Evolutionary conservation across 2,329 filamentous ascomycete species (phyloP), one percentile per base, ranked within the genome.

Genomic region (Orbilia oligospora): DNA sequence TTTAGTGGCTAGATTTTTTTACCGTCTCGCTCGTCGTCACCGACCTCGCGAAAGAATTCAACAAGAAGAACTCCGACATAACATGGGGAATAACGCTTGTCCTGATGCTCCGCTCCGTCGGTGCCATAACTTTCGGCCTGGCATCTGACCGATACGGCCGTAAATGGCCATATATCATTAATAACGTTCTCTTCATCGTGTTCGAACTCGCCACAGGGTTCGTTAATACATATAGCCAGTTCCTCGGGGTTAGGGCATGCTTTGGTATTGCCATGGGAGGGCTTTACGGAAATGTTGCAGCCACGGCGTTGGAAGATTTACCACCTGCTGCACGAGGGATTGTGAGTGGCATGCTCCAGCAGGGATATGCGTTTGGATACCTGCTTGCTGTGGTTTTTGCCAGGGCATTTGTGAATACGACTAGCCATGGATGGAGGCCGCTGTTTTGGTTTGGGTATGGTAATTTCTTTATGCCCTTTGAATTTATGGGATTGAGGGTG

Each of bases 231-330:
- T 96, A 93, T 83, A 84, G 88, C 69, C 89, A 93, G 81, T 94
- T 94, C 83, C 85, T 94, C n/a, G 91, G 89, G 8, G 91, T 93
- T 0, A 87, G 92, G 64, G 89, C 89, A 79, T 84, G 93, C 12
- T 94, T 93, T 81, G 92, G 92, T 20, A 86, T 94, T 12, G 92
- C 93, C 84, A 94, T 94, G 92, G 92, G 92, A 44, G 92, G 92
- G 81, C 90, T 94, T 12, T 93, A 93, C 83, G 92, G 92, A 41
- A 93, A 93, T 82, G 91, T 91, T 41, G 91, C 92, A 53, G 91
- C 91, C 61, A 94, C 93, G 89, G 91, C 91, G 0, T 86, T 94
- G 8, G 92, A 94, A 72, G 81, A 81, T 77, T 80, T 82, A 65
- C 81, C 81, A 10, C 76, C 81, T 56, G 89, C 92, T 71, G 90